Evolutionary conservation across 495 filamentous ascomycete species (phyloP).

Genomic region (Talaromyces nanjingensis): DNA sequence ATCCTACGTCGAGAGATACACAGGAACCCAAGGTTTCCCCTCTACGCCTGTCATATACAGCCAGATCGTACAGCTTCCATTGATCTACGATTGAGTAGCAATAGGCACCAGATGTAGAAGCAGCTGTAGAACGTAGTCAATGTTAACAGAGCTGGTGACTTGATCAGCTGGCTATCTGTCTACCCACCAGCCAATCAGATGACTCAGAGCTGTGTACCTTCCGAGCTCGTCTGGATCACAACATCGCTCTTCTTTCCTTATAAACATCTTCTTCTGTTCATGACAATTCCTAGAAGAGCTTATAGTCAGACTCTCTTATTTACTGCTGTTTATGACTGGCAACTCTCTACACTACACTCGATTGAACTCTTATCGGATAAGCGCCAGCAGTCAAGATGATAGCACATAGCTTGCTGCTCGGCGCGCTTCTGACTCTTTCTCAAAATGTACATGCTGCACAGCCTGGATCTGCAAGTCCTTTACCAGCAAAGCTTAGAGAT

Average conservation of each 20-base stretch:
- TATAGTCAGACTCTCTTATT: not conserved
- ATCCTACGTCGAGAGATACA: not conserved
- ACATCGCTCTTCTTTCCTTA: not conserved
- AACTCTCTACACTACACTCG: not conserved
- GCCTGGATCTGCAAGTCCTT: conserved; percentile 71
- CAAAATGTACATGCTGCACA: conserved; percentile 51
- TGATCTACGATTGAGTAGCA: not conserved
- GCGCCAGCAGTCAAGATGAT: conserved; percentile 3
- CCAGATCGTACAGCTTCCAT: not conserved
- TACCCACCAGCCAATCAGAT: not conserved
- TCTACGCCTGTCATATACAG: not conserved
- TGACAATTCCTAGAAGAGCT: too few species aligned
- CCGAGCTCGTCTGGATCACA: not conserved
- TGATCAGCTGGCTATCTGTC: not conserved
- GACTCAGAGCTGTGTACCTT: not conserved
- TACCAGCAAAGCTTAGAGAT: conserved; percentile 72
- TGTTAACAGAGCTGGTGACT: not conserved
- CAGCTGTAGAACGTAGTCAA: not conserved
- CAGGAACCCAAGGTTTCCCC: not conserved
- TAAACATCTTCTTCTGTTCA: not conserved
- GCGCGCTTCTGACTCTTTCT: conserved; percentile 11
- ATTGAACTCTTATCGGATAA: not conserved
- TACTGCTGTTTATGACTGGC: not conserved
- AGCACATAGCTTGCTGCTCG: conserved; percentile 5
- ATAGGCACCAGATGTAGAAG: not conserved